A percentile compares a stretch with the other conserved stretches of the same genome.
Evolutionary conservation across 495 filamentous ascomycete genomes (phyloP).

Genomic region (Lophiotrema nucula): DNA sequence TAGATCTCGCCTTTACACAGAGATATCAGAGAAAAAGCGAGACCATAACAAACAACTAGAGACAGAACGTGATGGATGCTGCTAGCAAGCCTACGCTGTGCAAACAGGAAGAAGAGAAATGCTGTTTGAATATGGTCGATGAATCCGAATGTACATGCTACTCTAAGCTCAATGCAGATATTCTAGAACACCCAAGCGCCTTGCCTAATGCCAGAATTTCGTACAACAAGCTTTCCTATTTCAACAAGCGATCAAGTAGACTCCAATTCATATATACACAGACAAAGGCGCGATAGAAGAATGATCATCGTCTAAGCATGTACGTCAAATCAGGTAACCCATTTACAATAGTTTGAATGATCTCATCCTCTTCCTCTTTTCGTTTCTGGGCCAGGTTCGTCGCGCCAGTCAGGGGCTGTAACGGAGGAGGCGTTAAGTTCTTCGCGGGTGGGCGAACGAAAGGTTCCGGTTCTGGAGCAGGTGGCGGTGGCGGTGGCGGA

Average conservation of each 20-base stretch:
- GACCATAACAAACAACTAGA: too few species aligned
- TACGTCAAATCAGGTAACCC: slow-evolving; percentile 43
- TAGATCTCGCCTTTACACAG: too few species aligned
- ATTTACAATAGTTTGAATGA: slow-evolving; percentile 35
- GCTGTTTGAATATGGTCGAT: too few species aligned
- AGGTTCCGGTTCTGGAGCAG: background rate
- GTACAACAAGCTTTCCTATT: background rate
- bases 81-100: too few species aligned
- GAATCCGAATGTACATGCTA: too few species aligned
- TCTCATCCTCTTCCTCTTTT: slow-evolving; percentile 30
- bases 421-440: slow-evolving; percentile 1
- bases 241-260: too few species aligned
- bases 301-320: slow-evolving; percentile 36
- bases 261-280: background rate
- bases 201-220: background rate
- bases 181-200: too few species aligned
- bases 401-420: slow-evolving; percentile 13
- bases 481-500: background rate
- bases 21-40: too few species aligned
- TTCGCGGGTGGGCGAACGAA: background rate
- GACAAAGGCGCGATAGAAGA: background rate
- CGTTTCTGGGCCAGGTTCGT: slow-evolving; percentile 7
- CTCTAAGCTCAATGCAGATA: too few species aligned
- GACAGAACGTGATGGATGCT: too few species aligned
- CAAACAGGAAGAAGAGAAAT: too few species aligned